Evolutionary conservation across 352 stramenopile genomes (phyloP).

Genomic region (Ophiocytium majus): DNA sequence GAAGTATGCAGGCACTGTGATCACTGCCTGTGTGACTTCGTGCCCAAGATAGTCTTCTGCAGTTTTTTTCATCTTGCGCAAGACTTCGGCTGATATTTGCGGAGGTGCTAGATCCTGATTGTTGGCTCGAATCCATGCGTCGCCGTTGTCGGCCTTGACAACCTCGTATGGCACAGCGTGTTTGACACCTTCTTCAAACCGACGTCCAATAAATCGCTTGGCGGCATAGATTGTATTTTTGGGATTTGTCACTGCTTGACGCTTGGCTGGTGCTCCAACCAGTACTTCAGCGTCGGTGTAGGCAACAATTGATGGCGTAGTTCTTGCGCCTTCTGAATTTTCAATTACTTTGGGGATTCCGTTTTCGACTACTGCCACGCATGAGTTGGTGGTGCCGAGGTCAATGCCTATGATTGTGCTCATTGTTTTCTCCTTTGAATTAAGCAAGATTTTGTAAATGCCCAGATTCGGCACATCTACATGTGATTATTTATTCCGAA

Average conservation of each 20-base stretch:
- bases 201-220: slow-evolving; percentile 71
- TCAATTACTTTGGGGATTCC: slow-evolving; percentile 37
- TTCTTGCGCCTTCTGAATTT: slow-evolving; percentile 85
- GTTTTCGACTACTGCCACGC: neutral
- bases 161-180: no score
- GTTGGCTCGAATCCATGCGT: no score
- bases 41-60: slow-evolving; percentile 72
- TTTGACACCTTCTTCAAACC: slow-evolving; percentile 68
- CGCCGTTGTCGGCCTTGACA: no score
- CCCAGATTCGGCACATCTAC: no score
- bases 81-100: slow-evolving; percentile 77
- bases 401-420: neutral
- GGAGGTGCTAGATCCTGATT: slow-evolving; percentile 67
- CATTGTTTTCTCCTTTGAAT: no score
- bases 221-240: slow-evolving; percentile 74
- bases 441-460: no score
- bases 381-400: neutral
- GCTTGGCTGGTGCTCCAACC: slow-evolving; percentile 88
- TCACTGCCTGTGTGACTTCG: slow-evolving; percentile 75
- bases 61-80: slow-evolving; percentile 77
- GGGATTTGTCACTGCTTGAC: slow-evolving; percentile 80
- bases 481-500: no score
- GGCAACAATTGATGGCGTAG: slow-evolving; percentile 78
- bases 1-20: slow-evolving; percentile 90
- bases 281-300: slow-evolving; percentile 76